These are phyloP conservation scores for Ormosia emarginata DNA, from an alignment of 306 rosid species.

Conservation along the genomic window DNA sequence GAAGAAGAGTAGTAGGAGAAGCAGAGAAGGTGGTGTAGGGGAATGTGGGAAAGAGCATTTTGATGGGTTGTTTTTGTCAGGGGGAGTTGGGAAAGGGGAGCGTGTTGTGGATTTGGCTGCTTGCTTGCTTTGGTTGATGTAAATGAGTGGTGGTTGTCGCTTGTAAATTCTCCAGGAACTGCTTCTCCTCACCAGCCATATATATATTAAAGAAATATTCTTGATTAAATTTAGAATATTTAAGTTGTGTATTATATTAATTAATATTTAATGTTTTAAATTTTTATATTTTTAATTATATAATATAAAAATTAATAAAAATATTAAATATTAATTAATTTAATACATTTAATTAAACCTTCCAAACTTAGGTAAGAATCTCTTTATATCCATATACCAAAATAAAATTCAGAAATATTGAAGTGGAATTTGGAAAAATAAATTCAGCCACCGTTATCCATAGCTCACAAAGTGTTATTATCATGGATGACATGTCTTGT, in stretches of 20 bases:
- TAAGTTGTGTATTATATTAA: no score
- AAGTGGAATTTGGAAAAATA: background rate
- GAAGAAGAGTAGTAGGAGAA: background rate
- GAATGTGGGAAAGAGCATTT: constrained; percentile 25
- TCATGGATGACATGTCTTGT: background rate
- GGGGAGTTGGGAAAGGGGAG: constrained; percentile 12
- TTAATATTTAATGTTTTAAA: no score
- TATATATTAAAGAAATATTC: no score
- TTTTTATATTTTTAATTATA: no score
- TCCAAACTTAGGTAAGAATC: no score
- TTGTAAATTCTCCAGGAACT: background rate
- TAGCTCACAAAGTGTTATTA: background rate
- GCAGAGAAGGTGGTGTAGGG: background rate
- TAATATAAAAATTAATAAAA: no score
- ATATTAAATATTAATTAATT: no score
- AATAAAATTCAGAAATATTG: background rate
- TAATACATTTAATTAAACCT: no score
- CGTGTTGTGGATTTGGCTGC: constrained; percentile 29
- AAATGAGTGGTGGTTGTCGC: constrained; percentile 44
- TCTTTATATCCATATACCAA: background rate
- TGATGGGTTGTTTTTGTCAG: background rate
- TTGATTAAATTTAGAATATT: no score
- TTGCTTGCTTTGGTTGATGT: constrained; percentile 10
- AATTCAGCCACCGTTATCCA: background rate
- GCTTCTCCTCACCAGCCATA: background rate